These are phyloP conservation scores for Neurospora intermedia DNA, from an alignment of 495 filamentous ascomycete species.

Conservation along the genomic window DNA sequence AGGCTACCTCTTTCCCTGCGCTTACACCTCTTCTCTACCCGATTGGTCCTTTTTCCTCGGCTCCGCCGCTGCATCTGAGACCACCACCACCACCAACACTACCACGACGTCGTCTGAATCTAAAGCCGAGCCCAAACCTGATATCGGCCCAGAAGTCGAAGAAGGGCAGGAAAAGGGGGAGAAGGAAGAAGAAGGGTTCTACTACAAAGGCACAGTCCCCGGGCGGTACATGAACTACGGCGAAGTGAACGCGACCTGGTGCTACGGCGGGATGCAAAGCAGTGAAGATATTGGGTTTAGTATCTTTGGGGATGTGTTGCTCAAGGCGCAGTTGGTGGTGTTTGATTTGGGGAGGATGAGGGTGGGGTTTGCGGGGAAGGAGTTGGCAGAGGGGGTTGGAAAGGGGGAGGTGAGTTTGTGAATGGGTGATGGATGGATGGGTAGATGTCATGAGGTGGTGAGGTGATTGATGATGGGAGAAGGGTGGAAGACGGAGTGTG, in stretches of 20 bases:
- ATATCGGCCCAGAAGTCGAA: not conserved
- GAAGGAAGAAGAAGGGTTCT: constrained; percentile 37
- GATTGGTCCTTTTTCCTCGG: constrained; percentile 10
- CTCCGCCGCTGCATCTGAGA: not conserved
- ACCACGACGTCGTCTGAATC: not conserved
- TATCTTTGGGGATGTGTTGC: constrained; percentile 64
- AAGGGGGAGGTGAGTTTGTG: not conserved
- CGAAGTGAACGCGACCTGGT: constrained; percentile 26
- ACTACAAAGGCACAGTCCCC: constrained; percentile 10
- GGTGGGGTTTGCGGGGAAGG: constrained; percentile 46
- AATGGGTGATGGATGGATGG: not conserved
- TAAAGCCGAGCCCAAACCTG: not conserved
- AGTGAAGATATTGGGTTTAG: constrained; percentile 46
- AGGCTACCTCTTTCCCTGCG: not conserved
- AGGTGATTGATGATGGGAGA: not conserved
- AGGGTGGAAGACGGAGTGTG: not conserved
- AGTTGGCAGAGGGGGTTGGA: not conserved
- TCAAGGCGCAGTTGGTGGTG: constrained; percentile 65
- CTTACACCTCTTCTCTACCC: not conserved
- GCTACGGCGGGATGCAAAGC: constrained; percentile 56
- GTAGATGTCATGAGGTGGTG: too few species aligned
- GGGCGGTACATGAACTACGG: constrained; percentile 41
- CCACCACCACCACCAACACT: not conserved
- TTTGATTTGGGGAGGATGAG: constrained; percentile 41
- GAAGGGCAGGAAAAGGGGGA: not conserved